Conservation (phyloP, 140 eudicot species). For the Oenanthe javanica region DNA sequence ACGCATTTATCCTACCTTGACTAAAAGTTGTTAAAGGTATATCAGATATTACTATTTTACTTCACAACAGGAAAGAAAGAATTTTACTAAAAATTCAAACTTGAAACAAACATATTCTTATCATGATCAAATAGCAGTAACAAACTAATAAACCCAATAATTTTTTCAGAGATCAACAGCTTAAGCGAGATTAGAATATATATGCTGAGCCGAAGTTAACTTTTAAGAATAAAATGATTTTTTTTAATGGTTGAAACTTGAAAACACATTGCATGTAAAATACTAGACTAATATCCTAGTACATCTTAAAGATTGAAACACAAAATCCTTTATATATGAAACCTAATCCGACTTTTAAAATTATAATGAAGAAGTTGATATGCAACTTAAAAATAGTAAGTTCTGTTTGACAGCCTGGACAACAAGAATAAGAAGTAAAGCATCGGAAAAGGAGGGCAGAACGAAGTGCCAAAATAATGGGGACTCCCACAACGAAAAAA, state of each 20-base stretch:
- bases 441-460: not conserved
- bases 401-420: not conserved
- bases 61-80: no score
- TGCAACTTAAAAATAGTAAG: no score
- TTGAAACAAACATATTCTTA: no score
- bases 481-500: not conserved
- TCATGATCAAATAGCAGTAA: no score
- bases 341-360: not conserved
- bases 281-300: not conserved
- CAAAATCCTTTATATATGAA: not conserved
- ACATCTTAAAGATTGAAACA: not conserved
- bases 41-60: no score
- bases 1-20: conserved; percentile 10
- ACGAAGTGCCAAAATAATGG: not conserved
- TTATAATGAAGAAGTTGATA: not conserved
- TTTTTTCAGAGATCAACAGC: not conserved
- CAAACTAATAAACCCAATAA: no score
- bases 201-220: not conserved
- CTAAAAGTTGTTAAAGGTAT: not conserved
- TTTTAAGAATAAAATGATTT: not conserved
- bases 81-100: no score
- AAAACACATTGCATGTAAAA: not conserved
- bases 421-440: not conserved
- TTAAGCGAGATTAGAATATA: not conserved
- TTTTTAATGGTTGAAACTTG: not conserved